Conservation (phyloP, 2,329 filamentous ascomycete species). For the Phaeosphaeria sp. region DNA sequence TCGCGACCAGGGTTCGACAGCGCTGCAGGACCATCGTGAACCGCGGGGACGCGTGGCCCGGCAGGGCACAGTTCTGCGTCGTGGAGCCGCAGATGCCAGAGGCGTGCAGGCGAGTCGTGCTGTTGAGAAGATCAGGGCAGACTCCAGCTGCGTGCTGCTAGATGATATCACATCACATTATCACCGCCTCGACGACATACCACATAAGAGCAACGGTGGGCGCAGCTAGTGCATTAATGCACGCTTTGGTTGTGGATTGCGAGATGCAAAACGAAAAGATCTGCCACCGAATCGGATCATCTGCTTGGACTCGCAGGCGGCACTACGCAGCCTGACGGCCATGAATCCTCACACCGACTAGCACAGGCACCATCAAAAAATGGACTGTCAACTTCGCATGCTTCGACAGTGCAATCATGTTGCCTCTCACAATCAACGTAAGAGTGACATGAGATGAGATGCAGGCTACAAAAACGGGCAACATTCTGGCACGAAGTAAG, state of each 20-base stretch:
- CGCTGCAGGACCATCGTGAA: conserved; percentile 24
- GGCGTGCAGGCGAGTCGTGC: neutral
- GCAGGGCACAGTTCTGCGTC: neutral
- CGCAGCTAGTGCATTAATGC: neutral
- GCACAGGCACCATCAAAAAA: neutral
- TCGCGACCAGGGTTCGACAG: conserved; percentile 59
- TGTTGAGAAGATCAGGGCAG: neutral
- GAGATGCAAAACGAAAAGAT: neutral
- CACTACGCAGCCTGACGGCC: neutral
- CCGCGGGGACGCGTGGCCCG: neutral
- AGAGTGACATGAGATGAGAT: neutral
- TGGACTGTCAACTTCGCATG: neutral
- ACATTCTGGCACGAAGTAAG: neutral
- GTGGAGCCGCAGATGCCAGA: neutral
- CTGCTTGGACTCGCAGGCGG: neutral
- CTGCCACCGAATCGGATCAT: neutral
- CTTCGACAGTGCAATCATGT: neutral
- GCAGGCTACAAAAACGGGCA: neutral
- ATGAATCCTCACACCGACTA: neutral
- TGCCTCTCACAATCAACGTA: neutral
- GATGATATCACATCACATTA: neutral
- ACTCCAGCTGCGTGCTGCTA: neutral
- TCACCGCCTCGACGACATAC: neutral
- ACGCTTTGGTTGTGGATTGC: neutral
- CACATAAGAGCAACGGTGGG: neutral